Evolutionary conservation across 306 rosid species (phyloP).

Genomic region (Fagus crenata): DNA sequence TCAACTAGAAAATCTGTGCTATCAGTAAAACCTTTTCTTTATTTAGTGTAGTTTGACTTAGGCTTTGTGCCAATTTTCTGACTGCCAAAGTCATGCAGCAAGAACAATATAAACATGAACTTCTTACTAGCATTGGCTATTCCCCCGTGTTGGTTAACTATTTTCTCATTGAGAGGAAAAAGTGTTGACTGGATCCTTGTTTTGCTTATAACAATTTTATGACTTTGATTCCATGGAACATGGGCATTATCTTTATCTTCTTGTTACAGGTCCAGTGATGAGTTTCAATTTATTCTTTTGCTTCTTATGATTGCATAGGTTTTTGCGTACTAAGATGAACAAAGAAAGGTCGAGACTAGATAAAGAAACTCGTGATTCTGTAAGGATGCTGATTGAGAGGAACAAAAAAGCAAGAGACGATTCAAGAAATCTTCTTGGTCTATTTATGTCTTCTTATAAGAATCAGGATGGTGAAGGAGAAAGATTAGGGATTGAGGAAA

Average conservation of each 20-base stretch:
- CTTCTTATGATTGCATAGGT: conserved; percentile 36
- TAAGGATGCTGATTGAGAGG: conserved; percentile 44
- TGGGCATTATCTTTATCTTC: background rate
- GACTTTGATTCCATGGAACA: background rate
- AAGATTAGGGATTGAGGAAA: no score
- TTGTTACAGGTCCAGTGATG: background rate
- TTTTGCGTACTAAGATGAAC: conserved; percentile 71
- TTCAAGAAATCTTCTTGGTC: no score
- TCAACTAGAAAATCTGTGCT: background rate
- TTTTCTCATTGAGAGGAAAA: background rate
- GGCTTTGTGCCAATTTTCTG: background rate
- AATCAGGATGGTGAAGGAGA: no score
- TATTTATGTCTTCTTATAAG: no score
- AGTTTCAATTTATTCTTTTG: background rate
- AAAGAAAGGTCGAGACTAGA: conserved; percentile 65
- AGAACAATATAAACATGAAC: background rate
- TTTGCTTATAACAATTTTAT: background rate
- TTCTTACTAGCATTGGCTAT: background rate
- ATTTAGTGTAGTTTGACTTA: background rate
- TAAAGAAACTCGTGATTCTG: conserved; percentile 58
- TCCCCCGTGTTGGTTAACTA: no score
- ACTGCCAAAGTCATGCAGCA: background rate
- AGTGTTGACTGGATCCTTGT: background rate
- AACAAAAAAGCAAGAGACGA: conserved; percentile 31
- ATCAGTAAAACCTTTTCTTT: background rate